Base-by-base conservation (phyloP, 768 basidiomycete species). In the Podaxis sp. region DNA sequence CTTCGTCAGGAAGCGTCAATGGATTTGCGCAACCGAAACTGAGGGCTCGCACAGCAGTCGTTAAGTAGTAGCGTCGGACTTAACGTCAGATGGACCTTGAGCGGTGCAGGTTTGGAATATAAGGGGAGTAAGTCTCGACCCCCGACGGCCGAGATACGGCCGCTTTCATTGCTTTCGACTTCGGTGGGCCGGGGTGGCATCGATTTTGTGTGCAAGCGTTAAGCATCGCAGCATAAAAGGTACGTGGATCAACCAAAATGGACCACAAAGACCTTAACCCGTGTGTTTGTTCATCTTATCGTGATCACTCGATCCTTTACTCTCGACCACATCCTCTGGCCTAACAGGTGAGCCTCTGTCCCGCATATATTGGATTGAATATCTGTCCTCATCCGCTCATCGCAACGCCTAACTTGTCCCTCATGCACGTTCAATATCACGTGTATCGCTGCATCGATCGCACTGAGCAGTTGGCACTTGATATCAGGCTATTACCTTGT, bases 351-450 rank as follows among this genome's bases (percentile, higher is more conserved):
- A 50, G 55, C 38, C 15, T 37, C 41, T 36, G 12, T 41, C 47
- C 13, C 40, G 4, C 33, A 7, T 24, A 19, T 7, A 29, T 27
- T n/a, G 24, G 15, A 36, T 12, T 7, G 15, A 11, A 17, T 13
- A 37, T 13, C 49, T 12, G 24, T 47, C n/a, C 46, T 50, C 19
- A 51, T 52, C 50, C 38, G 33, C n/a, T 24, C 25, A 19, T 11
- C 60, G 22, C n/a, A 22, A 6, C 19, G 36, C 25, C 5, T n/a
- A 43, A 11, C 49, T 36, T 19, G n/a, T 6, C 13, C 40, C n/a
- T 36, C 57, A 29, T 22, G 12, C 43, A 36, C 29, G 12, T 29
- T 49, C 51, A 50, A 60, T 66, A 65, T 67, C 69, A 70, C 69
- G 58, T 68, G 69, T 59, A 67, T 55, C 60, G 47, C 54, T 46